These are phyloP conservation scores for Pseudogymnoascus sp. DNA, from an alignment of 2,329 filamentous ascomycete species.

Conservation along the genomic window DNA sequence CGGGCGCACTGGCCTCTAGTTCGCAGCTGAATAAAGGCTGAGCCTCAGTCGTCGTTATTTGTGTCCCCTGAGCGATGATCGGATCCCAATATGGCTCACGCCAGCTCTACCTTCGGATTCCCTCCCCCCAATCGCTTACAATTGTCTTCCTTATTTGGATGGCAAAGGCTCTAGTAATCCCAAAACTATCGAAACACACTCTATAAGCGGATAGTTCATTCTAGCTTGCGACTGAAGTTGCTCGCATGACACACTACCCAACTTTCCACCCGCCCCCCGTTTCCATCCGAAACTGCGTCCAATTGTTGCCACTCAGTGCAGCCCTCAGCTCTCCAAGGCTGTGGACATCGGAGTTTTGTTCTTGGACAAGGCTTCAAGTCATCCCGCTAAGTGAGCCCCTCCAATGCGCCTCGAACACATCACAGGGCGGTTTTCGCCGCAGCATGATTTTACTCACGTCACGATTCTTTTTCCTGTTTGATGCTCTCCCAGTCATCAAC, in stretches of 20 bases:
- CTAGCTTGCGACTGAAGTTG: not conserved
- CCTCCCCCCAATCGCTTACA: not conserved
- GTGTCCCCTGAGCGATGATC: conserved; percentile 1
- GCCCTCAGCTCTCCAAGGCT: not conserved
- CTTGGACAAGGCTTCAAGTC: not conserved
- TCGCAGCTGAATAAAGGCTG: not conserved
- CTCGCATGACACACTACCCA: not conserved
- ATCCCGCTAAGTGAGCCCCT: not conserved
- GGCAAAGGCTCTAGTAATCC: not conserved
- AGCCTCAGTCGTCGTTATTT: not conserved
- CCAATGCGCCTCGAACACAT: conserved; percentile 5
- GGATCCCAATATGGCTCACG: not conserved
- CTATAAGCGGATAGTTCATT: not conserved
- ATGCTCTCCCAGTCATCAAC: not conserved
- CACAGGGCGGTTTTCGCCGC: not conserved
- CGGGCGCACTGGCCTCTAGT: not conserved
- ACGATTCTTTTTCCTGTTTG: not conserved
- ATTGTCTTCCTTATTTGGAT: not conserved
- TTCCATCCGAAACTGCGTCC: not conserved
- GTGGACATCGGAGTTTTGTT: not conserved
- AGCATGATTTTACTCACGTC: not conserved
- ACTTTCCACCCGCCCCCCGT: not conserved
- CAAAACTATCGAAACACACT: not conserved
- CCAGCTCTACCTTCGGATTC: not conserved
- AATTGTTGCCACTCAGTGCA: not conserved